Percentiles rank a stretch among this genome's conserved stretches.
Evolutionary conservation across 1,284 basidiomycete species (phyloP).

Genomic region (Phenoliferia sp.): DNA sequence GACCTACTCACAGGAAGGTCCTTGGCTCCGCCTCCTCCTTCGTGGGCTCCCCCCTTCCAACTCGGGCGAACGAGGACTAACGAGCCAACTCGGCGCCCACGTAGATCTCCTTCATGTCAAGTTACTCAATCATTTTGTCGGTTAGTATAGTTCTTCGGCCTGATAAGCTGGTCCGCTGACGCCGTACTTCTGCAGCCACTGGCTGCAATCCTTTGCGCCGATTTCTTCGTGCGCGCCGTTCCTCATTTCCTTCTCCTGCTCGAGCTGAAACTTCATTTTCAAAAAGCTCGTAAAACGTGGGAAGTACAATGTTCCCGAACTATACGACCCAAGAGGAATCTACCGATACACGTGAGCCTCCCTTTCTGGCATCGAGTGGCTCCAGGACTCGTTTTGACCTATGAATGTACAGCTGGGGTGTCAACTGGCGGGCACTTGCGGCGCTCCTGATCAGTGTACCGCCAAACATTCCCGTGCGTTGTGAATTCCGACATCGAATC

Average conservation of each 20-base stretch:
- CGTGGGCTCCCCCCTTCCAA: background rate
- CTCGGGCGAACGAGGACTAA: background rate
- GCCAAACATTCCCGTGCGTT: slow-evolving; percentile 27
- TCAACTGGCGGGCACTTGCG: slow-evolving; percentile 23
- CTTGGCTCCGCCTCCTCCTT: slow-evolving; percentile 1
- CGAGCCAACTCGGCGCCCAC: background rate
- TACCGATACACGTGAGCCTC: background rate
- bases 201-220: slow-evolving; percentile 19
- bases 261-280: too few species aligned
- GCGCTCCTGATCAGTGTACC: slow-evolving; percentile 16
- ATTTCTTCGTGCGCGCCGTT: too few species aligned
- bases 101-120: slow-evolving; percentile 16
- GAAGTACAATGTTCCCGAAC: slow-evolving; percentile 16
- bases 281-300: slow-evolving; percentile 24
- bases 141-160: too few species aligned
- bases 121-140: slow-evolving; percentile 19
- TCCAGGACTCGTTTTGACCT: background rate
- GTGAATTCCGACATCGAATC: too few species aligned
- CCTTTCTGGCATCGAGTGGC: background rate
- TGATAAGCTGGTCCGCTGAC: too few species aligned
- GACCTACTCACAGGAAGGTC: too few species aligned
- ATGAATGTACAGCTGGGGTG: slow-evolving; percentile 10
- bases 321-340: slow-evolving; percentile 18
- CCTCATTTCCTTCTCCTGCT: too few species aligned
- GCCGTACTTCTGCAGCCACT: too few species aligned